Evolutionary conservation across 208 protist species (phyloP).

Genomic region (Willaertia magna): DNA sequence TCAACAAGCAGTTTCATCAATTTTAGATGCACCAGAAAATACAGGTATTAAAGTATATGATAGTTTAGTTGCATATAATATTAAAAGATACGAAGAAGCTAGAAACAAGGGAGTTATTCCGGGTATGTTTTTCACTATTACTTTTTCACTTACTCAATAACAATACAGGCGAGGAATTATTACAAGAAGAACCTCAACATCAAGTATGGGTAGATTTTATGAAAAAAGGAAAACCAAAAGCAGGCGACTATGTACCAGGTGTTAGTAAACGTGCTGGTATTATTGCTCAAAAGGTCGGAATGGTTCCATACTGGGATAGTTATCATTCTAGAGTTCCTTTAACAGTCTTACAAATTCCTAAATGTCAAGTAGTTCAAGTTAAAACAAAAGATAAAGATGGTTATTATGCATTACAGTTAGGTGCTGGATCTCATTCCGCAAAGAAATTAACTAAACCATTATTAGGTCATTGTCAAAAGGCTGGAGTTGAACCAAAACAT

Average conservation of each 20-base stretch:
- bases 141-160: background rate
- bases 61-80: background rate
- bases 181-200: background rate
- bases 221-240: background rate
- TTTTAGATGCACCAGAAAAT: background rate
- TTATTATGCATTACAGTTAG: background rate
- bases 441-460: background rate
- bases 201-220: background rate
- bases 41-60: background rate
- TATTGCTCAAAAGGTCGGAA: background rate
- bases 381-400: slow-evolving; percentile 12
- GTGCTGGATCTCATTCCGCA: background rate
- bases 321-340: background rate
- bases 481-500: slow-evolving; percentile 71
- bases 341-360: background rate
- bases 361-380: background rate
- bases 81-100: background rate
- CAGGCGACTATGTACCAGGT: background rate
- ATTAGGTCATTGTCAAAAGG: slow-evolving; percentile 28
- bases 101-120: background rate
- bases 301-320: background rate
- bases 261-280: background rate
- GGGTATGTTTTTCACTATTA: background rate
- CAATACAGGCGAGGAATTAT: background rate
- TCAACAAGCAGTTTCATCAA: background rate